These are phyloP conservation scores for Podila clonocystis DNA, from an alignment of 192 early-diverging fungal genomes.

Conservation along the genomic window DNA sequence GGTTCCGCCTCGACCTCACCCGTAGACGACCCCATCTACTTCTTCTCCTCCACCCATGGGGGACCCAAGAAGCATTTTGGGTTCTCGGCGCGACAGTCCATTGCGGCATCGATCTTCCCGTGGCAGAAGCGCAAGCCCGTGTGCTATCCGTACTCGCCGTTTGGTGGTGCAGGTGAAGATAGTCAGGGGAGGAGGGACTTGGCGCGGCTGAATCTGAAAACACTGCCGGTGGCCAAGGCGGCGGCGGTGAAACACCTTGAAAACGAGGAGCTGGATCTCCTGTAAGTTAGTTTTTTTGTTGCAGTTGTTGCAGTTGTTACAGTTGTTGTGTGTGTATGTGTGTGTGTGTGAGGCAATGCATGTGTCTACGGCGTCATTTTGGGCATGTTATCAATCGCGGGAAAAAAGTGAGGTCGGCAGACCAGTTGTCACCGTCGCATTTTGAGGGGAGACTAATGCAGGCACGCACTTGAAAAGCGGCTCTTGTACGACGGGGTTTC, in stretches of 20 bases:
- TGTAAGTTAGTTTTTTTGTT: conserved; percentile 5
- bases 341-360: neutral
- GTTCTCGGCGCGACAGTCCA: conserved; percentile 36
- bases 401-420: no score
- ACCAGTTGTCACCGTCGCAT: no score
- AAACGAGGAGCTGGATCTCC: conserved; percentile 23
- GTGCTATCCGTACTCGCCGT: conserved; percentile 40
- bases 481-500: no score
- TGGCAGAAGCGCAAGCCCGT: conserved; percentile 49
- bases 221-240: conserved; percentile 18
- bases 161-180: conserved; percentile 4
- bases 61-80: conserved; percentile 47
- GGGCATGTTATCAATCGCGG: no score
- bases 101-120: conserved; percentile 40
- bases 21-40: conserved; percentile 40
- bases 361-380: neutral
- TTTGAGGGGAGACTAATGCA: no score
- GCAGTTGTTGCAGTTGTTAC: neutral
- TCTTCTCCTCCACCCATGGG: neutral
- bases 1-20: conserved; percentile 27
- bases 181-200: conserved; percentile 5
- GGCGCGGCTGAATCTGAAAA: conserved; percentile 37
- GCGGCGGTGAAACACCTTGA: conserved; percentile 29
- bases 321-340: neutral
- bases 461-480: no score